Base-by-base conservation (phyloP, 139 green algal species). In the Astrephomene gubernaculifera region DNA sequence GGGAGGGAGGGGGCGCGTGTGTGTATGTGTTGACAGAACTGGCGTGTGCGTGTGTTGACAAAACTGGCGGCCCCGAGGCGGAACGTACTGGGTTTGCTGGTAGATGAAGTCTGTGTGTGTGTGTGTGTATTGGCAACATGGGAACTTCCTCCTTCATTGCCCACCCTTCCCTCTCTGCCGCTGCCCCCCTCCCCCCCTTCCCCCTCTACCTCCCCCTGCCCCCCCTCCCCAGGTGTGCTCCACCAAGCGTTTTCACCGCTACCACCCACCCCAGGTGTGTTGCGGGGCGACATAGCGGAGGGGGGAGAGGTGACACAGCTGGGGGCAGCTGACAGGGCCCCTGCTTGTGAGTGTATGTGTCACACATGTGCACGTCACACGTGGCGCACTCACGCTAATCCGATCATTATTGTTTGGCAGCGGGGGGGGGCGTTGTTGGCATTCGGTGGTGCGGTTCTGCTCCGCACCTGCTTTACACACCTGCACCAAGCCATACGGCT, bases 201-300 rank as follows among this genome's bases (percentile, higher is more conserved):
- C 8, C 49, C 69, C 33, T 52, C 49, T 52, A 21, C 45, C n/a
- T 52, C 52, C 44, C 21, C 35, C 12, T 39, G 2, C 25, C 38
- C 54, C 29, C 60, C 39, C 14, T 24, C 36, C 12, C 10, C 90
- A 92, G 78, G 89, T 97, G 4, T 95, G 90, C 84, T 90, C 88
- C 68, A 97, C 93, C 8, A 98, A 98, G 90, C 95, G 95, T 80
- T 74, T 95, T 19, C 79, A 75, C 79, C 75, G 89, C 33, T 92
- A 82, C 38, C 89, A 92, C 67, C 72, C 89, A 7, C 78, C 82
- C 52, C 60, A 83, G 35, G 61, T 76, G 44, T 36, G 71, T 25
- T 2, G 2, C n/a, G 71, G 31, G 61, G 4, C 4, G 6, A 57
- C 14, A 57, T 4, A 39, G n/a, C 4, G 61, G 61, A 24, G 29